Conservation (phyloP, 805 yeast genomes). For the Candida michaelii region DNA sequence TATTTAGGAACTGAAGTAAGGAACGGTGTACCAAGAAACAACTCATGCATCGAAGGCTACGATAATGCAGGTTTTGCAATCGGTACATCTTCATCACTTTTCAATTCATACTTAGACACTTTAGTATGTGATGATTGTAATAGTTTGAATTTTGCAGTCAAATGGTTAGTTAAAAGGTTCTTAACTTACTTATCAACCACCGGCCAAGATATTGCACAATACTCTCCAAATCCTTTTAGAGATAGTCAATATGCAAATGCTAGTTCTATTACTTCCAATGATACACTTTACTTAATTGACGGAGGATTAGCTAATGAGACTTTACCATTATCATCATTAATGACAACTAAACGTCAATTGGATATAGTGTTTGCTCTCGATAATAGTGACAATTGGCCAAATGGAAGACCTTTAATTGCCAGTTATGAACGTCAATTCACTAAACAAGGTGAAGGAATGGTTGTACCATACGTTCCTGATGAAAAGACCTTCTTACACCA, state of each 20-base stretch:
- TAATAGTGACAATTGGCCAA: constrained; percentile 32
- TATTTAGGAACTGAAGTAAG: constrained; percentile 36
- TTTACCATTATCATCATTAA: constrained; percentile 33
- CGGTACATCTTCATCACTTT: constrained; percentile 42
- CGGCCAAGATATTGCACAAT: constrained; percentile 32
- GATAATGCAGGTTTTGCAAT: constrained; percentile 41
- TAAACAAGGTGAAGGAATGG: constrained; percentile 29
- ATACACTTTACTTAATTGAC: constrained; percentile 37
- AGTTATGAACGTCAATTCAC: constrained; percentile 37
- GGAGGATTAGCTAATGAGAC: constrained; percentile 42
- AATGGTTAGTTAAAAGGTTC: constrained; percentile 25
- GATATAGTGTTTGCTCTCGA: constrained; percentile 42
- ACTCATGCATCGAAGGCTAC: constrained; percentile 32
- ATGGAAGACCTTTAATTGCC: constrained; percentile 30
- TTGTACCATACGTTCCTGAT: constrained; percentile 40
- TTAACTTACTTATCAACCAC: constrained; percentile 25
- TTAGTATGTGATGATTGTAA: constrained; percentile 35
- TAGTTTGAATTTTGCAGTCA: constrained; percentile 23
- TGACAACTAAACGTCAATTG: constrained; percentile 33
- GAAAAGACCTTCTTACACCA: constrained; percentile 28
- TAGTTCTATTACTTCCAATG: constrained; percentile 16
- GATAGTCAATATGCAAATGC: constrained; percentile 27
- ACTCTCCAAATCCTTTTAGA: constrained; percentile 39
- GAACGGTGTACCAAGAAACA: constrained; percentile 29
- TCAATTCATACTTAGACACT: constrained; percentile 35